Evolutionary conservation across 192 early-diverging fungal species (phyloP).

Genomic region (Backusella luteola): DNA sequence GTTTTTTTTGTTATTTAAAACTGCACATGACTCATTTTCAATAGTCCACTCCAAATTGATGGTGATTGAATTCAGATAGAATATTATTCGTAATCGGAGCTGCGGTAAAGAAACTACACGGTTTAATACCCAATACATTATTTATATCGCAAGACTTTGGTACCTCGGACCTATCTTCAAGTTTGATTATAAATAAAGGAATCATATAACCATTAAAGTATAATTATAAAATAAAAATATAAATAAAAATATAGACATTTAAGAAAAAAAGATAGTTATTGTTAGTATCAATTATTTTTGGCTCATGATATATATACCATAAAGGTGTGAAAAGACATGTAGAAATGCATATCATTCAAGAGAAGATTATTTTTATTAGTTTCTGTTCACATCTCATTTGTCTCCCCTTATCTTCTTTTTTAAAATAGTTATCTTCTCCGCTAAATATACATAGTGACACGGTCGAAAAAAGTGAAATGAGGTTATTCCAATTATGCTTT

Average conservation of each 20-base stretch:
- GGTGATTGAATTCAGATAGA: not conserved
- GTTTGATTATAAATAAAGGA: not conserved
- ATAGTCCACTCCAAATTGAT: not conserved
- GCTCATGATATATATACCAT: not conserved
- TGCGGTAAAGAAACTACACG: not conserved
- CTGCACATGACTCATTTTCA: slow-evolving; percentile 1
- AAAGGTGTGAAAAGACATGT: not conserved
- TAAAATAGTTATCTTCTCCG: not conserved
- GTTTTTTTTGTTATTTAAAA: not conserved
- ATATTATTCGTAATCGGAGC: slow-evolving; percentile 6
- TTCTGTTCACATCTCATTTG: not conserved
- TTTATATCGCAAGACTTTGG: not conserved
- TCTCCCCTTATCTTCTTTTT: not conserved
- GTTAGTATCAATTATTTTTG: not conserved
- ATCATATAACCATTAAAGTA: not conserved
- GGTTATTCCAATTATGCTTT: not conserved
- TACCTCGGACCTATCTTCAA: not conserved
- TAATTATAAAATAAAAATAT: not conserved
- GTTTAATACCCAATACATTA: not conserved
- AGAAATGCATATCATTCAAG: not conserved
- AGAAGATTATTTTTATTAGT: not conserved
- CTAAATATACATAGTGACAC: not conserved
- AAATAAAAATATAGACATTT: not conserved
- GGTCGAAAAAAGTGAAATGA: not conserved
- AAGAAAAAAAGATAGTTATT: not conserved